These are phyloP conservation scores for Silene noctiflora DNA, from an alignment of 179 eudicot species.

Conservation along the genomic window DNA sequence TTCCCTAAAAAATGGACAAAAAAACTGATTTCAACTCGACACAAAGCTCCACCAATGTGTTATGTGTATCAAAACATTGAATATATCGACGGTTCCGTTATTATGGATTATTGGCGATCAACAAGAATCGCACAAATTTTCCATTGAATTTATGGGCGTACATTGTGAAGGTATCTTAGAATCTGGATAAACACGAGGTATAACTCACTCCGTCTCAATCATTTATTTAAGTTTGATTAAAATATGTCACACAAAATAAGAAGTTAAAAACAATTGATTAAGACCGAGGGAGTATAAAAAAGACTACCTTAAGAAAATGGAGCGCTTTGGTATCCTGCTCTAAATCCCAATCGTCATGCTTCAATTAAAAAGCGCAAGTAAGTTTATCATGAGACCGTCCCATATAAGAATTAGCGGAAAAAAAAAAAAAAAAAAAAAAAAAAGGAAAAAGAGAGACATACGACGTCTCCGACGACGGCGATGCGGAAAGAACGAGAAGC, in stretches of 20 bases:
- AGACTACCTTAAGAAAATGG: conserved; percentile 52
- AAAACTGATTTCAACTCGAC: no score
- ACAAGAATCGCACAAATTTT: background rate
- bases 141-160: background rate
- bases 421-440: background rate
- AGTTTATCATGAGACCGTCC: background rate
- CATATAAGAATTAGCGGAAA: background rate
- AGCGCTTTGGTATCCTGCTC: conserved; percentile 71
- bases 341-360: conserved; percentile 78
- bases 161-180: no score
- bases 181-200: background rate
- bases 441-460: conserved; percentile 21
- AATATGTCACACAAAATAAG: no score
- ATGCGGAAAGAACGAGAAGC: conserved; percentile 37
- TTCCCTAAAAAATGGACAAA: no score
- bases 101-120: background rate
- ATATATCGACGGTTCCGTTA: background rate
- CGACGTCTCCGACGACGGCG: conserved; percentile 75
- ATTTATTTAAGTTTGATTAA: no score
- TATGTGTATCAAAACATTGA: no score
- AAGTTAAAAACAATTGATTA: background rate
- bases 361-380: conserved; percentile 7
- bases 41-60: no score
- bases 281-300: background rate
- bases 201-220: background rate